These are phyloP conservation scores for Mycena polygramma DNA, from an alignment of 768 basidiomycete species.

Conservation along the genomic window DNA sequence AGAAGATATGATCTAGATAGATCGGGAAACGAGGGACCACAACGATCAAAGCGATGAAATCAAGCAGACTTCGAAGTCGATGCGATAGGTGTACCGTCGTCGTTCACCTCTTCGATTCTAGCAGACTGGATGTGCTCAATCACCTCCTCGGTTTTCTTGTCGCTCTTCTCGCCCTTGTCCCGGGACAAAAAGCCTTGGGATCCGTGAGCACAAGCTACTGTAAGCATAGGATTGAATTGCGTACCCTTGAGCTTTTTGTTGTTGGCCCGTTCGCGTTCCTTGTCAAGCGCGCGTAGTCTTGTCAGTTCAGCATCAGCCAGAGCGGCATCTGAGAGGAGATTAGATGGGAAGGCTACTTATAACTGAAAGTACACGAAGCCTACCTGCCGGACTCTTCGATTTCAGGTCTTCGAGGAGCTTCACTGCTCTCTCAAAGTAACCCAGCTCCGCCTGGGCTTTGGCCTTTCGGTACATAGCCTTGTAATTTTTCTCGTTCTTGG, in stretches of 20 bases:
- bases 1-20: slow-evolving; percentile 14
- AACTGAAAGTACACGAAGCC: slow-evolving; percentile 21
- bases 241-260: slow-evolving; percentile 84
- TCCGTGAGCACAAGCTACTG: slow-evolving; percentile 1
- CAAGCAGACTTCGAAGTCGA: slow-evolving; percentile 27
- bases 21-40: slow-evolving; percentile 11
- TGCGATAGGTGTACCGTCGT: slow-evolving; percentile 27
- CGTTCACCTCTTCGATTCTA: slow-evolving; percentile 32
- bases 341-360: not conserved
- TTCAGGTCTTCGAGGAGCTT: slow-evolving; percentile 75
- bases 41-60: slow-evolving; percentile 16
- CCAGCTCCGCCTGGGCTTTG: slow-evolving; percentile 82
- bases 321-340: slow-evolving; percentile 45
- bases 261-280: slow-evolving; percentile 73
- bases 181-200: slow-evolving; percentile 62
- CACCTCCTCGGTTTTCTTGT: slow-evolving; percentile 31
- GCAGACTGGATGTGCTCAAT: slow-evolving; percentile 34
- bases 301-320: slow-evolving; percentile 75
- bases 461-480: slow-evolving; percentile 88
- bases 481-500: slow-evolving; percentile 80
- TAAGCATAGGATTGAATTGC: not conserved
- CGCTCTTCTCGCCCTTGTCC: slow-evolving; percentile 28
- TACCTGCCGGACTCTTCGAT: slow-evolving; percentile 73
- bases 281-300: slow-evolving; percentile 71
- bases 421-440: slow-evolving; percentile 81